These are phyloP conservation scores for Phytophthora niederhauseri DNA, from an alignment of 352 stramenopile genomes.

Conservation along the genomic window DNA sequence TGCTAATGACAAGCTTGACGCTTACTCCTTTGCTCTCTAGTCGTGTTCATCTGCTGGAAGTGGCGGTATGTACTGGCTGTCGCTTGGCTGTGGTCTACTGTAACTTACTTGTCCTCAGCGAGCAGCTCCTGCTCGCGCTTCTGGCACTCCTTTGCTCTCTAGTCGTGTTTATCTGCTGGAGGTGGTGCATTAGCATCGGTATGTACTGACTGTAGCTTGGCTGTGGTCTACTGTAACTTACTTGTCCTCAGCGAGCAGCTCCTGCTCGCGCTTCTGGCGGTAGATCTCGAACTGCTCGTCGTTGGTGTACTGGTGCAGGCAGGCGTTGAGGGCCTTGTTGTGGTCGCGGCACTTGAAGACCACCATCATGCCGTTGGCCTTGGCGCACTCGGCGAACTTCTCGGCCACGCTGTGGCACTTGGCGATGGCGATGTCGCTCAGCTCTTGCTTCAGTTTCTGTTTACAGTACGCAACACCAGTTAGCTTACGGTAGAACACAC, in stretches of 20 bases:
- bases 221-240: not conserved
- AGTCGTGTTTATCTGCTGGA: not conserved
- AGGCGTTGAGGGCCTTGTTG: conserved; percentile 83
- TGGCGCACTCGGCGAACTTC: conserved; percentile 72
- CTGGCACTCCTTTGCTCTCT: too few species aligned
- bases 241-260: conserved; percentile 44
- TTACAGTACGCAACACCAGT: not conserved
- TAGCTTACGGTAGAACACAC: not conserved
- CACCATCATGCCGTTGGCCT: conserved; percentile 71
- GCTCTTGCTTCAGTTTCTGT: conserved; percentile 82
- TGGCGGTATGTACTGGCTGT: not conserved
- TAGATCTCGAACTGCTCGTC: conserved; percentile 74
- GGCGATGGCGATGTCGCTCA: conserved; percentile 82
- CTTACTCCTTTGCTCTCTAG: not conserved
- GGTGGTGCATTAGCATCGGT: not conserved
- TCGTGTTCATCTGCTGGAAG: not conserved
- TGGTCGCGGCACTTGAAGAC: conserved; percentile 74
- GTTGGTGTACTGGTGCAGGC: conserved; percentile 82
- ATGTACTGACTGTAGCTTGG: too few species aligned
- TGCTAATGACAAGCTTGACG: not conserved
- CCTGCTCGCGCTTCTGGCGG: conserved; percentile 63
- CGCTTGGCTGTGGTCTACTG: too few species aligned
- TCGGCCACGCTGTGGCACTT: conserved; percentile 67
- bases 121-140: conserved; percentile 64
- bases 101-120: conserved; percentile 20